Percentiles rank a stretch among this genome's conserved stretches.
Evolutionary conservation across 257 asterid genomes (phyloP).

Genomic region (Pogostemon cablin): DNA sequence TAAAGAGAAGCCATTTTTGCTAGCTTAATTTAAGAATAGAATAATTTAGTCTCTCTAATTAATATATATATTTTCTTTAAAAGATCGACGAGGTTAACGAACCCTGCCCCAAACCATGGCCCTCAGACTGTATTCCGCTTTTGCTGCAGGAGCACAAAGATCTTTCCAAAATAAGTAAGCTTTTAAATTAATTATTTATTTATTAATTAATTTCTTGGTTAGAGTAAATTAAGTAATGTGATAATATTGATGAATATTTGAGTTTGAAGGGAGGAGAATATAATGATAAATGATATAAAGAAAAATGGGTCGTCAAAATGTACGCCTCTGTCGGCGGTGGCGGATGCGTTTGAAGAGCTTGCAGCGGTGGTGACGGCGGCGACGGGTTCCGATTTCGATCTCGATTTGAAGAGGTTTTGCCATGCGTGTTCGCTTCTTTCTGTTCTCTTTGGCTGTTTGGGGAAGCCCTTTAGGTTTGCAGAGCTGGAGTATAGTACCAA

Average conservation of each 20-base stretch:
- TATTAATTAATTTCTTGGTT: no score
- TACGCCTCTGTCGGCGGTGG: slow-evolving; percentile 73
- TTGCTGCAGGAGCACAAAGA: slow-evolving; percentile 43
- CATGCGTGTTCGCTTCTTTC: slow-evolving; percentile 84
- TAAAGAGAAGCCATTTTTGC: slow-evolving; percentile 4
- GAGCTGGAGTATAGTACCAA: slow-evolving; percentile 78
- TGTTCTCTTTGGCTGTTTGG: slow-evolving; percentile 78
- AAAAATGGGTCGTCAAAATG: slow-evolving; percentile 39
- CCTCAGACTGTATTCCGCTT: slow-evolving; percentile 50
- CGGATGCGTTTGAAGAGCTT: slow-evolving; percentile 87
- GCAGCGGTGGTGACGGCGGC: slow-evolving; percentile 45
- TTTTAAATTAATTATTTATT: background rate
- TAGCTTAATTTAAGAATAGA: background rate
- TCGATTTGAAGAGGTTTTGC: slow-evolving; percentile 74
- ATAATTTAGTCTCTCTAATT: slow-evolving; percentile 4
- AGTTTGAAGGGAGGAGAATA: slow-evolving; percentile 43
- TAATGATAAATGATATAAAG: slow-evolving; percentile 33
- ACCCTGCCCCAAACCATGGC: slow-evolving; percentile 42
- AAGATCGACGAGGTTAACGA: slow-evolving; percentile 38
- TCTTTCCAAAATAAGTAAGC: slow-evolving; percentile 45
- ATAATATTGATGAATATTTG: slow-evolving; percentile 16
- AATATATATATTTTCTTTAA: slow-evolving; percentile 11
- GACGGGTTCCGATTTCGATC: slow-evolving; percentile 45
- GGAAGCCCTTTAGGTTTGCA: slow-evolving; percentile 90
- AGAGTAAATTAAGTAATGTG: background rate